phyloP scores from a whole-genome alignment of 1,284 basidiomycete genomes.

The Cutaneotrichosporon arboriforme region DNA sequence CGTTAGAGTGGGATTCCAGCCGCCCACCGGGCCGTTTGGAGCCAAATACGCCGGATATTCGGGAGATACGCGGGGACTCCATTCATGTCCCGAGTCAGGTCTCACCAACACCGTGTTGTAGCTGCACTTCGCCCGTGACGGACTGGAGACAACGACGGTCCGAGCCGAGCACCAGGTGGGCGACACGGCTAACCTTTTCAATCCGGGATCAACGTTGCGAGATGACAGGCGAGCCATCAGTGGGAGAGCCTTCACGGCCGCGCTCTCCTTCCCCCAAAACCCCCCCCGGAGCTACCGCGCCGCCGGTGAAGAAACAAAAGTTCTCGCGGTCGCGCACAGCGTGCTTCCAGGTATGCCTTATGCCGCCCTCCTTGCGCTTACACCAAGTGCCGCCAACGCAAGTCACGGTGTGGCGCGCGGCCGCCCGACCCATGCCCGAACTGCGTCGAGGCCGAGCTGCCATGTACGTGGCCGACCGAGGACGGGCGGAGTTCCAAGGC shows the following conservation, averaged over 20 bases:
- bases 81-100: too few relatives aligned
- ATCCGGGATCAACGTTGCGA: background rate
- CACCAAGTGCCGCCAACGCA: slow-evolving; percentile 24
- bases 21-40: too few relatives aligned
- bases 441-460: slow-evolving; percentile 22
- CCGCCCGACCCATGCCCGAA: slow-evolving; percentile 27
- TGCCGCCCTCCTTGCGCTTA: slow-evolving; percentile 1
- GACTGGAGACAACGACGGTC: too few relatives aligned
- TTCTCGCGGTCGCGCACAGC: slow-evolving; percentile 23
- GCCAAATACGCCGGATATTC: too few relatives aligned
- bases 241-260: background rate
- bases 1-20: too few relatives aligned
- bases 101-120: too few relatives aligned
- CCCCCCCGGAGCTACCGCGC: background rate
- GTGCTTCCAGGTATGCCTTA: slow-evolving; percentile 5
- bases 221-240: background rate
- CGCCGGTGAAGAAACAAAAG: slow-evolving; percentile 22
- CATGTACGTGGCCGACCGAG: slow-evolving; percentile 25
- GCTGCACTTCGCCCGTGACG: too few relatives aligned
- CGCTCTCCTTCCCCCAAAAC: too few relatives aligned
- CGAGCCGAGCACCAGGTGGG: too few relatives aligned
- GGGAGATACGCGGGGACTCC: too few relatives aligned
- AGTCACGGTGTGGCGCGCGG: slow-evolving; percentile 24
- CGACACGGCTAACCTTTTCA: too few relatives aligned
- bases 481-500: slow-evolving; percentile 26